Percentiles rank a stretch among this genome's conserved stretches.
Conservation (phyloP, 2,329 filamentous ascomycete species). For the Exophiala lecanii-corni region DNA sequence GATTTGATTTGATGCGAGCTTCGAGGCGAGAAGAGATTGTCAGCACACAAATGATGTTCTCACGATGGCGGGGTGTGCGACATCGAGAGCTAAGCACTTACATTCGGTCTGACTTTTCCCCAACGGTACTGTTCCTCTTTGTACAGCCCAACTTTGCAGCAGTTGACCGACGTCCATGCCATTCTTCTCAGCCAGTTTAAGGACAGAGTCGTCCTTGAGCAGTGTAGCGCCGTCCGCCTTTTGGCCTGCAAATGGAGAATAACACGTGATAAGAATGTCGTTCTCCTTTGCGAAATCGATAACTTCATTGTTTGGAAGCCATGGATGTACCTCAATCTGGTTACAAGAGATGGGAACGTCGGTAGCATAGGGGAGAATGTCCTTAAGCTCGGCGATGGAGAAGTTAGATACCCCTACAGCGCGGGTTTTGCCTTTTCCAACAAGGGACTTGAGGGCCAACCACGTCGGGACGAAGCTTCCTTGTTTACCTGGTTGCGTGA, state of each 20-base stretch:
- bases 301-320: constrained; percentile 43
- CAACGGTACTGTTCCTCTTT: constrained; percentile 62
- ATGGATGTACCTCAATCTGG: constrained; percentile 45
- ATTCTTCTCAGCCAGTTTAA: constrained; percentile 54
- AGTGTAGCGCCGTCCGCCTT: constrained; percentile 11
- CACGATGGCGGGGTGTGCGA: too few relatives aligned
- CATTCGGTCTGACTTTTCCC: constrained; percentile 61
- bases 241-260: constrained; percentile 35
- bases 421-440: constrained; percentile 56
- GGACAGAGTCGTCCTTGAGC: constrained; percentile 53
- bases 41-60: too few relatives aligned
- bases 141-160: constrained; percentile 61
- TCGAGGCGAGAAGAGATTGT: too few relatives aligned
- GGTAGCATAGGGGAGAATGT: constrained; percentile 41
- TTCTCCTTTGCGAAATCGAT: constrained; percentile 40
- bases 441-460: constrained; percentile 62
- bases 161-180: constrained; percentile 58
- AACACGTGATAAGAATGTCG: constrained; percentile 39
- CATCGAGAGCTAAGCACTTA: too few relatives aligned
- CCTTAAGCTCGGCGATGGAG: constrained; percentile 46
- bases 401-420: constrained; percentile 80
- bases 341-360: constrained; percentile 40
- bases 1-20: constrained; percentile 64
- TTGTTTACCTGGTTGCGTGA: constrained; percentile 5
- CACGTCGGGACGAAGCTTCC: constrained; percentile 43